These are phyloP conservation scores for Achaetomiella virescens DNA, from an alignment of 495 filamentous ascomycete species.

Conservation along the genomic window DNA sequence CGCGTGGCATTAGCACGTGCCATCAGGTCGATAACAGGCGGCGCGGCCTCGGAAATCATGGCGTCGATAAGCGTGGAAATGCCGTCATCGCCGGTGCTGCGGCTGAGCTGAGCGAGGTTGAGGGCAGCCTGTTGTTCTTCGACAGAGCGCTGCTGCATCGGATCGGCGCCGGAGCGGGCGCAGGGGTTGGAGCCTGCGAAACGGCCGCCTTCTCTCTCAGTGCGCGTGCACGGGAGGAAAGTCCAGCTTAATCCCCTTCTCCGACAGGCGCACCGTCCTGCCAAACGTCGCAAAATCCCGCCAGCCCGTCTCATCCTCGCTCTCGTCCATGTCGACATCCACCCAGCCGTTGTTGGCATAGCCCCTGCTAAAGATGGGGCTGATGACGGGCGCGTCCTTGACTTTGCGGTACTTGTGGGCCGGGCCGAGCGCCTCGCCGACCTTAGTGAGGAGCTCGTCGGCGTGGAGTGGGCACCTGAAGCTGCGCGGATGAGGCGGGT, in stretches of 20 bases:
- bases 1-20: conserved; percentile 28
- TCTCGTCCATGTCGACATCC: conserved; percentile 64
- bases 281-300: conserved; percentile 44
- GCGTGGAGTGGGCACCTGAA: conserved; percentile 91
- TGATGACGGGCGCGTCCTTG: conserved; percentile 42
- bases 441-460: conserved; percentile 45
- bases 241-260: conserved; percentile 69
- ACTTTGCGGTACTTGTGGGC: conserved; percentile 47
- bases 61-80: conserved; percentile 35
- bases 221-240: conserved; percentile 44
- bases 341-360: conserved; percentile 70
- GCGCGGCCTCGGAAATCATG: conserved; percentile 30
- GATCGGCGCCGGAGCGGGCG: neutral
- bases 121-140: conserved; percentile 51
- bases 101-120: conserved; percentile 46
- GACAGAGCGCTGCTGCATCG: conserved; percentile 15
- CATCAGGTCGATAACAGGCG: conserved; percentile 29
- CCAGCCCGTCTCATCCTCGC: conserved; percentile 39
- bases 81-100: conserved; percentile 23
- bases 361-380: conserved; percentile 50
- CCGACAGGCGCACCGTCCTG: conserved; percentile 60
- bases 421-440: conserved; percentile 39
- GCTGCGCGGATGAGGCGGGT: conserved; percentile 61
- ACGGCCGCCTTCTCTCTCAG: conserved; percentile 14
- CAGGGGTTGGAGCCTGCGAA: conserved; percentile 12